phyloP scores from a whole-genome alignment of 306 rosid genomes.

The Malus sieversii region DNA sequence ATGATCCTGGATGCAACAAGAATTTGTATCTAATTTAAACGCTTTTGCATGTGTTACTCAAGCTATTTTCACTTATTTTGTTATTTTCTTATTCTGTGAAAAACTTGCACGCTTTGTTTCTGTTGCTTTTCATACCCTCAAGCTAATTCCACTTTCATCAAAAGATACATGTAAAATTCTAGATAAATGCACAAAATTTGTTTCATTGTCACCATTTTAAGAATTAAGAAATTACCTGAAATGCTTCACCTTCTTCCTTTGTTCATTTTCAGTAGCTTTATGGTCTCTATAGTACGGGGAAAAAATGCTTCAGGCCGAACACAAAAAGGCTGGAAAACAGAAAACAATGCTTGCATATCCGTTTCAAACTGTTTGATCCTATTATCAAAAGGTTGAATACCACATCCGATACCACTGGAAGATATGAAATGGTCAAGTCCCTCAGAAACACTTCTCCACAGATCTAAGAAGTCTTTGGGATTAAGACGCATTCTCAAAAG shows the following conservation, averaged over 20 bases:
- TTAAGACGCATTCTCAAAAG: slow-evolving; percentile 43
- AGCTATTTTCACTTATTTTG: not conserved
- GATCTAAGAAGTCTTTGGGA: slow-evolving; percentile 52
- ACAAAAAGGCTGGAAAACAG: slow-evolving; percentile 57
- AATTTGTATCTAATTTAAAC: not conserved
- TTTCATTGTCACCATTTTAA: slow-evolving; percentile 21
- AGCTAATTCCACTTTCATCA: not conserved
- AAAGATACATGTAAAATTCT: slow-evolving; percentile 3
- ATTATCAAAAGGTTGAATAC: slow-evolving; percentile 24
- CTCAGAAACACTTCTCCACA: slow-evolving; percentile 69
- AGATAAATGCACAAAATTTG: slow-evolving; percentile 24
- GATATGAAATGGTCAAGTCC: slow-evolving; percentile 68
- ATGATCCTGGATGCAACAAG: not conserved
- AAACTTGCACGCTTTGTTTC: not conserved
- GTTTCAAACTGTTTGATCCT: slow-evolving; percentile 42
- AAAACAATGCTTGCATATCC: slow-evolving; percentile 55
- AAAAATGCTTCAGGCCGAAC: slow-evolving; percentile 67
- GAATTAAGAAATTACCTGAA: slow-evolving; percentile 16
- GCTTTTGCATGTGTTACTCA: not conserved
- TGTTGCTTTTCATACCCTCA: not conserved
- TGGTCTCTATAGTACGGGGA: slow-evolving; percentile 41
- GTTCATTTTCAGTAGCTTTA: slow-evolving; percentile 45
- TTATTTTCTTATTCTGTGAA: not conserved
- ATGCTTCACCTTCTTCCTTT: slow-evolving; percentile 31
- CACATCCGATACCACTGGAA: slow-evolving; percentile 25